Evolutionary conservation across 306 rosid genomes (phyloP).

Genomic region (Datisca glomerata): DNA sequence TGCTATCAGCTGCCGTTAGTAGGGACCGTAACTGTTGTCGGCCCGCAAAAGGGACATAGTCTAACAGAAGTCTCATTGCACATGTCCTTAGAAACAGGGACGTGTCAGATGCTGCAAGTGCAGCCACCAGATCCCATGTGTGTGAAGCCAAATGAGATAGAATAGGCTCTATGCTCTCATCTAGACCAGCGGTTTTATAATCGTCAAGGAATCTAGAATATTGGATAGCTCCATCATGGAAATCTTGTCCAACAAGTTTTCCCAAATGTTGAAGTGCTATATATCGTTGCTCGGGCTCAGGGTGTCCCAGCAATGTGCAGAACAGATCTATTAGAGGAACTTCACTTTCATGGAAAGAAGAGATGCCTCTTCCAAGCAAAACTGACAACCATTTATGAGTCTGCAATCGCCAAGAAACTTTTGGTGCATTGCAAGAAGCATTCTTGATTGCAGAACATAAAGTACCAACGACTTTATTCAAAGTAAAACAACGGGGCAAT

Average conservation of each 20-base stretch:
- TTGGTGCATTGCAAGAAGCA: conserved; percentile 58
- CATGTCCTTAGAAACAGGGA: conserved; percentile 46
- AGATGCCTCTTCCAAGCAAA: conserved; percentile 45
- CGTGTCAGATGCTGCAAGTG: conserved; percentile 59
- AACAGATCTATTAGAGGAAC: conserved; percentile 52
- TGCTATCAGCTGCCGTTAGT: conserved; percentile 57
- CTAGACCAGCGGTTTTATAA: conserved; percentile 28
- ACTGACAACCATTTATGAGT: conserved; percentile 64
- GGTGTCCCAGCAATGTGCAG: conserved; percentile 62
- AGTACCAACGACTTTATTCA: conserved; percentile 40
- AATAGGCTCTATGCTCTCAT: conserved; percentile 25
- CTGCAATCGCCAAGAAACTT: conserved; percentile 67
- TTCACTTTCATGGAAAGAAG: conserved; percentile 43
- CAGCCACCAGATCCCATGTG: conserved; percentile 78
- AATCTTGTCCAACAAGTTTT: conserved; percentile 54
- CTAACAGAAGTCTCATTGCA: conserved; percentile 65
- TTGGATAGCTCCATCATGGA: conserved; percentile 25
- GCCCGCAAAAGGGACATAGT: conserved; percentile 69
- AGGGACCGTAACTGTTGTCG: conserved; percentile 60
- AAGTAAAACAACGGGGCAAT: conserved; percentile 34
- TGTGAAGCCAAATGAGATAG: conserved; percentile 60
- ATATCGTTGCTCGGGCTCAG: conserved; percentile 86
- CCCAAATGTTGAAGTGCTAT: conserved; percentile 62
- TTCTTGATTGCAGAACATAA: conserved; percentile 62
- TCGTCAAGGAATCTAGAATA: conserved; percentile 24